Conservation (phyloP, 1,284 basidiomycete species). For the Sanghuangporus weigelae region DNA sequence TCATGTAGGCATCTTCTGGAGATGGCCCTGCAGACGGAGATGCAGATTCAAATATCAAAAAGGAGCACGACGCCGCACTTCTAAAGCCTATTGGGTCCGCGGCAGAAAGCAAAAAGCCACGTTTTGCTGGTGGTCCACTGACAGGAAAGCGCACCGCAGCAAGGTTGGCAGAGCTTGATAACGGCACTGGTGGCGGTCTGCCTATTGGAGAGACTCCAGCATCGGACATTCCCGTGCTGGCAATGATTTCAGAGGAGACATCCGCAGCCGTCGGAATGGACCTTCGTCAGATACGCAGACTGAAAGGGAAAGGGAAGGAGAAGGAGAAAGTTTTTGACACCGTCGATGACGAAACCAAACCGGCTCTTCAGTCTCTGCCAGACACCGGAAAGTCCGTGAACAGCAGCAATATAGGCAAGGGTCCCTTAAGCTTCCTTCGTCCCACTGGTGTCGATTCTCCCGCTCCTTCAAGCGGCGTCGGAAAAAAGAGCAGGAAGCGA, state of each 20-base stretch:
- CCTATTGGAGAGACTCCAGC: background rate
- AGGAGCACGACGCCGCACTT: background rate
- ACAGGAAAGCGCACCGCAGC: background rate
- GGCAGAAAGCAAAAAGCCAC: background rate
- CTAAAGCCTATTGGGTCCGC: background rate
- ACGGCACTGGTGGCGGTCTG: background rate
- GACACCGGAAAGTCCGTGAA: background rate
- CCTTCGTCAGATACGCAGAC: slow-evolving; percentile 6
- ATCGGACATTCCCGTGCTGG: slow-evolving; percentile 9
- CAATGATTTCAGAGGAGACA: slow-evolving; percentile 13
- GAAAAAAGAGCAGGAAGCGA: slow-evolving; percentile 9
- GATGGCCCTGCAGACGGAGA: background rate
- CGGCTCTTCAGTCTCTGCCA: background rate
- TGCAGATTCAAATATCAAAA: background rate
- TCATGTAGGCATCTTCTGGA: background rate
- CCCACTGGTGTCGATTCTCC: slow-evolving; percentile 16
- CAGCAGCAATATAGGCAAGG: background rate
- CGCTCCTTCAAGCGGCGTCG: background rate
- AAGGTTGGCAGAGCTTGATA: background rate
- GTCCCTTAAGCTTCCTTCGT: slow-evolving; percentile 13
- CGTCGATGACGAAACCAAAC: background rate
- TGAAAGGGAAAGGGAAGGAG: background rate
- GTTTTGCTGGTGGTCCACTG: background rate
- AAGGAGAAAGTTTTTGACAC: background rate
- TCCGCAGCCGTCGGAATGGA: slow-evolving; percentile 12